Conservation (phyloP, 805 yeast species). For the Kodamaea lidongshanica region DNA sequence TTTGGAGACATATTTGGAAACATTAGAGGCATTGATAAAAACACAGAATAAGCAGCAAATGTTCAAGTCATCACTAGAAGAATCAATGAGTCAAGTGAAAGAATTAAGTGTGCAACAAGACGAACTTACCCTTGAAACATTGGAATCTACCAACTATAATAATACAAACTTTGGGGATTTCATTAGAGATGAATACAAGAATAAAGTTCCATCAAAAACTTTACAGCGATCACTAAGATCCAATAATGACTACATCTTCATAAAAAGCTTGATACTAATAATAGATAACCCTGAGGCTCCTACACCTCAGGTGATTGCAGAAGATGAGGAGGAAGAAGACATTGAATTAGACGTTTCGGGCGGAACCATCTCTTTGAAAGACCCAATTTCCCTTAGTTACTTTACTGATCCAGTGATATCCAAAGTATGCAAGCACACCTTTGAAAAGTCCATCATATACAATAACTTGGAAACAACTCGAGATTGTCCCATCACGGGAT, state of each 20-base stretch:
- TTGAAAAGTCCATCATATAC: conserved; percentile 44
- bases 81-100: conserved; percentile 16
- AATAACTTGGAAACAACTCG: conserved; percentile 20
- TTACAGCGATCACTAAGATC: background rate
- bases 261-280: conserved; percentile 43
- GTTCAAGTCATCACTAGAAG: conserved; percentile 6
- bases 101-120: conserved; percentile 17
- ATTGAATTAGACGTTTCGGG: conserved; percentile 66
- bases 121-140: conserved; percentile 16
- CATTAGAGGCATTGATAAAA: conserved; percentile 6
- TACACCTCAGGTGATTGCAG: conserved; percentile 44
- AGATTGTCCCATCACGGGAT: conserved; percentile 58
- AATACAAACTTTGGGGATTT: conserved; percentile 9
- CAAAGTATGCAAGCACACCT: conserved; percentile 54
- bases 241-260: conserved; percentile 16
- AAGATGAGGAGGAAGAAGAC: conserved; percentile 34
- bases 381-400: conserved; percentile 55
- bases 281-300: conserved; percentile 57
- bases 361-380: conserved; percentile 60
- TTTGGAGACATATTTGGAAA: conserved; percentile 3
- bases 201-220: conserved; percentile 7
- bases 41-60: conserved; percentile 6
- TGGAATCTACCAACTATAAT: conserved; percentile 18
- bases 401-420: conserved; percentile 54
- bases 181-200: conserved; percentile 5